Percentiles rank a stretch among this genome's conserved stretches.
Conservation (phyloP, 108 stramenopile species). For the Cyclotella baltica region DNA sequence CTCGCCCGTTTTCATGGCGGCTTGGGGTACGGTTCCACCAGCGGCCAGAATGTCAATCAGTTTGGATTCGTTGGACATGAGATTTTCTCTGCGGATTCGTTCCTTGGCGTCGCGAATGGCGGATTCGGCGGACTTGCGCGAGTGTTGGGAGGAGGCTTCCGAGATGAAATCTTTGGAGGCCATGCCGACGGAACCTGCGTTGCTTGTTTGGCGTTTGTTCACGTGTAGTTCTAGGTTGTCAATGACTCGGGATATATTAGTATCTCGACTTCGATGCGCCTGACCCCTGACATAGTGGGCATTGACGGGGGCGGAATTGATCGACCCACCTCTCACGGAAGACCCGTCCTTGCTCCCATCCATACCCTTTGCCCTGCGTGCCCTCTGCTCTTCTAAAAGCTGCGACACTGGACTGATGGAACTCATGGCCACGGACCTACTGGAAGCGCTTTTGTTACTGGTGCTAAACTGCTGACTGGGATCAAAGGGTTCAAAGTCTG, state of each 20-base stretch:
- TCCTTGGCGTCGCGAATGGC: constrained; percentile 50
- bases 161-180: constrained; percentile 17
- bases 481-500: constrained; percentile 59
- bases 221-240: constrained; percentile 71
- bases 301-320: constrained; percentile 85
- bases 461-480: constrained; percentile 8
- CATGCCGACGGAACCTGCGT: not conserved
- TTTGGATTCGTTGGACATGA: constrained; percentile 47
- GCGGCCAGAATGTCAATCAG: constrained; percentile 51
- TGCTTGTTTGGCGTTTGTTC: constrained; percentile 39
- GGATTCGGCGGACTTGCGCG: constrained; percentile 13
- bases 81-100: constrained; percentile 42
- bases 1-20: constrained; percentile 55
- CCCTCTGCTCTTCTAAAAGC: constrained; percentile 41
- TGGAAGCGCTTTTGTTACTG: constrained; percentile 9
- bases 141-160: constrained; percentile 19
- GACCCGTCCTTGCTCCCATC: no score
- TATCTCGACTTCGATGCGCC: constrained; percentile 36
- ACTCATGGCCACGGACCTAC: constrained; percentile 26
- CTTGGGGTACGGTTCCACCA: constrained; percentile 28
- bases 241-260: constrained; percentile 86
- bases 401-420: constrained; percentile 24
- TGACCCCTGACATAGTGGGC: constrained; percentile 67
- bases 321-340: constrained; percentile 54
- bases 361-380: constrained; percentile 30